Base-by-base conservation (phyloP, 2,329 filamentous ascomycete species). In the Pezizomycotina sp. region DNA sequence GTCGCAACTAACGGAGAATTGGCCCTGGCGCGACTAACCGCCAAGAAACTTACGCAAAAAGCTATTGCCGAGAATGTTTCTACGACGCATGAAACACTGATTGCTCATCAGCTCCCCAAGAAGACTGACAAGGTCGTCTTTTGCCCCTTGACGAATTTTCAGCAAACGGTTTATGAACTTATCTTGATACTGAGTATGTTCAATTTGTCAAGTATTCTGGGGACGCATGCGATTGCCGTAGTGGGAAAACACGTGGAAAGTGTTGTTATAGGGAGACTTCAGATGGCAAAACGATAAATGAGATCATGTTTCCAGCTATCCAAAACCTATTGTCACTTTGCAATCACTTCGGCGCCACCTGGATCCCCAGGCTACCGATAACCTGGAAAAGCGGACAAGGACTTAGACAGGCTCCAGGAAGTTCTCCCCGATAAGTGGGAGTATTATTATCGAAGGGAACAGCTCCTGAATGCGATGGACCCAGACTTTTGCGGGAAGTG, bases 401-500 rank as follows among this genome's bases (percentile, higher is more conserved):
- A 91, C 46, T 61, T 89, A 5, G 67, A 73, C 25, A 74, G 71
- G 47, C 67, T 98, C 2, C 65, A 79, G 52, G 66, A 71, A 1
- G 82, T 80, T 35, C 62, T 84, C 10, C 86, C 89, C 0, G 64
- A 77, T 22, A 62, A 64, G 2, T 93, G 82, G 80, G 63, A 73
- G 50, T 61, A 73, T 13, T 89, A 83, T 52, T 62, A 63, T 7
- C 70, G 76, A 13, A 69, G 81, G 27, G 81, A 92, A 49, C 80
- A 73, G 6, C 76, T 95, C 40, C 59, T 79, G 32, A 78, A 77
- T 49, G 75, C 83, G 32, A 76, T 83, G 1, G 83, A 92, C 49
- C 77, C 81, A 0, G 78, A 91, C 38, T 93, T 84, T 47, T 98
- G 89, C 52, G 89, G 89, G 3, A 98, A 98, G 58, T 98, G 89